Conservation (phyloP, 768 basidiomycete species). For the Trametes cubensis region DNA sequence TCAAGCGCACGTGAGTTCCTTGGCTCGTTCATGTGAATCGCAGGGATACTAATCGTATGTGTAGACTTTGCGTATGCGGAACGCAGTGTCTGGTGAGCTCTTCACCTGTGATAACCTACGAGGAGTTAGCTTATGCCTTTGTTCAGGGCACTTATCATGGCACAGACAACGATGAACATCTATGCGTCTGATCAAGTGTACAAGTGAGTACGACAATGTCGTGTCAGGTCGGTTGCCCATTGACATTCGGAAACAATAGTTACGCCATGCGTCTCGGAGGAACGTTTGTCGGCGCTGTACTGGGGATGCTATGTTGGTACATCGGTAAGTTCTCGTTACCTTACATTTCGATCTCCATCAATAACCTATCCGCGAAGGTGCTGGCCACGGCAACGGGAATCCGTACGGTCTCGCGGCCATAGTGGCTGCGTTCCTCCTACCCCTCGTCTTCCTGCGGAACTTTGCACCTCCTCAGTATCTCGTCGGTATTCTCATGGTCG, state of each 20-base stretch:
- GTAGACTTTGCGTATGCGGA: constrained; percentile 47
- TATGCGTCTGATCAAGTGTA: constrained; percentile 61
- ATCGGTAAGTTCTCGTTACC: constrained; percentile 36
- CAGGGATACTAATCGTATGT: background rate
- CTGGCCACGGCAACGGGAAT: constrained; percentile 51
- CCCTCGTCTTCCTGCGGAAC: constrained; percentile 53
- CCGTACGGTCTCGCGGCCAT: constrained; percentile 56
- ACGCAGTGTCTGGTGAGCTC: constrained; percentile 49
- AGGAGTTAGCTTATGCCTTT: background rate
- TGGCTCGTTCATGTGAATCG: background rate
- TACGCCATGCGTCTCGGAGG: constrained; percentile 50
- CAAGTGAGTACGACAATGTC: constrained; percentile 38
- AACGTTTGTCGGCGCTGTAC: constrained; percentile 49
- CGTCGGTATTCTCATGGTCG: constrained; percentile 40
- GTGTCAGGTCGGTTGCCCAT: background rate
- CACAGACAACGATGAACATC: constrained; percentile 58
- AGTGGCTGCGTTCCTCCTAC: constrained; percentile 49
- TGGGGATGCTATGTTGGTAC: constrained; percentile 55
- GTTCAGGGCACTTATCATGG: constrained; percentile 58
- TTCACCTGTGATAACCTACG: background rate
- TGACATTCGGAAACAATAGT: constrained; percentile 25
- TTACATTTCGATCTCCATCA: background rate
- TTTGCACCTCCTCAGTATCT: constrained; percentile 46
- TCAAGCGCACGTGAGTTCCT: constrained; percentile 44
- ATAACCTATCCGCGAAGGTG: constrained; percentile 32